These are phyloP conservation scores for Gnomoniopsis sp. DNA, from an alignment of 2,329 filamentous ascomycete genomes.

Conservation along the genomic window DNA sequence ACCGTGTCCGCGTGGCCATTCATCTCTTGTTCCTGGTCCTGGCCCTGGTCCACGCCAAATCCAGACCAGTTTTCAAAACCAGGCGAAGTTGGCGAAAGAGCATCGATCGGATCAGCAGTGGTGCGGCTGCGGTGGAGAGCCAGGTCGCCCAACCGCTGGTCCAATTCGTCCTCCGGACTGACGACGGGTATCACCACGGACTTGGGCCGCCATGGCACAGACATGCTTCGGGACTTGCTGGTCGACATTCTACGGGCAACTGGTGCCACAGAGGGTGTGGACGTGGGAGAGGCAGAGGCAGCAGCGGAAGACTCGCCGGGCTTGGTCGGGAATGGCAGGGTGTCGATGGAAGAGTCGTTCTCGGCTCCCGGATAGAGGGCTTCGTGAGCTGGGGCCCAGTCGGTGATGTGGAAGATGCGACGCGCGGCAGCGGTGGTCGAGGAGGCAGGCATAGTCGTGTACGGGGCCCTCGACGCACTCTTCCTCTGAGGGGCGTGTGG, in stretches of 20 bases:
- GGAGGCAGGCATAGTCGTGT: constrained; percentile 8
- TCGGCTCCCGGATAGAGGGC: constrained; percentile 33
- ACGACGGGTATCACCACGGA: constrained; percentile 36
- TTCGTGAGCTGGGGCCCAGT: constrained; percentile 42
- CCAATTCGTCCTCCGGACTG: constrained; percentile 30
- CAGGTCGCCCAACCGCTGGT: constrained; percentile 22
- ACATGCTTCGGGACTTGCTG: constrained; percentile 39
- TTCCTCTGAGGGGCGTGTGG: neutral
- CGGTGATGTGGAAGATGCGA: constrained; percentile 36
- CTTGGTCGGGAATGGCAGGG: constrained; percentile 16
- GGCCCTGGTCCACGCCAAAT: neutral
- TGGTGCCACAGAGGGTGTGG: constrained; percentile 2
- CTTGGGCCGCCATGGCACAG: constrained; percentile 48
- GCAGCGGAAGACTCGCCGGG: constrained; percentile 22
- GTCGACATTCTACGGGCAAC: constrained; percentile 3
- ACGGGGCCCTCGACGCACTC: neutral
- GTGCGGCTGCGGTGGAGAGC: constrained; percentile 27
- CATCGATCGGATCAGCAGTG: constrained; percentile 8
- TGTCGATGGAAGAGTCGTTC: constrained; percentile 19
- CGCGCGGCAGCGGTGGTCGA: constrained; percentile 28
- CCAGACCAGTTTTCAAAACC: neutral
- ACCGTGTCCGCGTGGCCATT: neutral
- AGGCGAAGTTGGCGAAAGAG: neutral
- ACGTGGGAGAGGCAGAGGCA: constrained; percentile 29
- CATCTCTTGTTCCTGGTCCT: neutral